phyloP scores from a whole-genome alignment of 768 basidiomycete species.

The Mycena capillaripes region DNA sequence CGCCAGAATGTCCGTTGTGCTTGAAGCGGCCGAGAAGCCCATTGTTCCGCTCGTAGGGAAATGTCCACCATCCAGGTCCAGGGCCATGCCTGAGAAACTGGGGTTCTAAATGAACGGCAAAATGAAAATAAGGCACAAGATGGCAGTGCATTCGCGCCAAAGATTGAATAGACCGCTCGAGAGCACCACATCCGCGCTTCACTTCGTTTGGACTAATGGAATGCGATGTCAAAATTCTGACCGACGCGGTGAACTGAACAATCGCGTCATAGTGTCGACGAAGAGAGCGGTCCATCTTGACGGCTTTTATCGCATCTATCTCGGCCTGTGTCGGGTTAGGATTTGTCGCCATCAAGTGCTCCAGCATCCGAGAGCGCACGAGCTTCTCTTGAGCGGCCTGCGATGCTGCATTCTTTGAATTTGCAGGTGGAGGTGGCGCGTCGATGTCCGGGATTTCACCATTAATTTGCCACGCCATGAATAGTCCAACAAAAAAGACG shows the following conservation, averaged over 20 bases:
- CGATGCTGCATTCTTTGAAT: slow-evolving; percentile 27
- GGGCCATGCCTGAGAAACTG: slow-evolving; percentile 35
- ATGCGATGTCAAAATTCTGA: slow-evolving; percentile 24
- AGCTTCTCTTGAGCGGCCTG: slow-evolving; percentile 30
- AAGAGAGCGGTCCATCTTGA: slow-evolving; percentile 33
- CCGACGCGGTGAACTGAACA: slow-evolving; percentile 29
- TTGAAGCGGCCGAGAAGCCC: slow-evolving; percentile 33
- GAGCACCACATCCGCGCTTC: slow-evolving; percentile 21
- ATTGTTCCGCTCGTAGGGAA: slow-evolving; percentile 38
- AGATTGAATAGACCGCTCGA: slow-evolving; percentile 12
- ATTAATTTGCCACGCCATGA: slow-evolving; percentile 36
- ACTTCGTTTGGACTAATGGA: slow-evolving; percentile 34
- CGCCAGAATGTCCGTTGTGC: slow-evolving; percentile 38
- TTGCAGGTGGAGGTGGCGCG: slow-evolving; percentile 22
- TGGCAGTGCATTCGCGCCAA: slow-evolving; percentile 38
- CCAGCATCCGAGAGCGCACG: slow-evolving; percentile 13
- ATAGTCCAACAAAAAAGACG: slow-evolving; percentile 37
- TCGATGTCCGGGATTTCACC: slow-evolving; percentile 36
- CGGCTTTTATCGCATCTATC: background rate
- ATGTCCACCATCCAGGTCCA: slow-evolving; percentile 31
- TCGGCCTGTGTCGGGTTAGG: slow-evolving; percentile 15
- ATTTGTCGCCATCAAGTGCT: slow-evolving; percentile 22
- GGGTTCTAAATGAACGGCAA: slow-evolving; percentile 25
- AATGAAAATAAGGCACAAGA: slow-evolving; percentile 37
- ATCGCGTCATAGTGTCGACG: slow-evolving; percentile 26